A percentile compares a stretch with the other conserved stretches of the same genome.
phyloP scores from a whole-genome alignment of 768 basidiomycete species.

The Suillus hirtellus region DNA sequence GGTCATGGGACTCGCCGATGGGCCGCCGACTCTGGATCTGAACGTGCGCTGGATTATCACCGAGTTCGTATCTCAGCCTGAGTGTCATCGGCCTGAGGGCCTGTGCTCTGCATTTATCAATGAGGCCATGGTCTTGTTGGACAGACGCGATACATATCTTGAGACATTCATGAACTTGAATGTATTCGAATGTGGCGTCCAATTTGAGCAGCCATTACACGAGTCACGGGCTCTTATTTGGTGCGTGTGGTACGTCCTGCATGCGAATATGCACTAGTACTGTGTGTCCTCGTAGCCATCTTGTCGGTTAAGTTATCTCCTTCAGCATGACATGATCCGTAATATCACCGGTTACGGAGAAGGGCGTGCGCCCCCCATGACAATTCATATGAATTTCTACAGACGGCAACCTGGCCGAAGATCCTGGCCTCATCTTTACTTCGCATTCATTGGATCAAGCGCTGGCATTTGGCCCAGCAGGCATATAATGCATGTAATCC shows the following conservation, averaged over 20 bases:
- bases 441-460: constrained; percentile 47
- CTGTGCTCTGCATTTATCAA: constrained; percentile 62
- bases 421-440: constrained; percentile 56
- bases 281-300: constrained; percentile 3
- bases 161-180: no score
- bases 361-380: constrained; percentile 49
- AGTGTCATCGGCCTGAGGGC: constrained; percentile 63
- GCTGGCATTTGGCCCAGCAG: constrained; percentile 45
- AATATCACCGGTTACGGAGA: constrained; percentile 72
- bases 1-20: constrained; percentile 86
- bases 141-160: no score
- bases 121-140: constrained; percentile 45
- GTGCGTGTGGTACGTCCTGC: constrained; percentile 33
- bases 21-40: no score
- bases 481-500: constrained; percentile 45
- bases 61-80: constrained; percentile 79
- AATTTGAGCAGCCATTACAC: no score
- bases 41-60: constrained; percentile 69
- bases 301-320: constrained; percentile 46
- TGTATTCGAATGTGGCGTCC: no score
- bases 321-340: constrained; percentile 64
- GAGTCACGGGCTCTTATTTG: no score
- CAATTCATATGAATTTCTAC: constrained; percentile 63
- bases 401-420: constrained; percentile 43
- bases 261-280: no score